Conservation (phyloP, 2,329 filamentous ascomycete species). For the Neopestalotiopsis sp. region DNA sequence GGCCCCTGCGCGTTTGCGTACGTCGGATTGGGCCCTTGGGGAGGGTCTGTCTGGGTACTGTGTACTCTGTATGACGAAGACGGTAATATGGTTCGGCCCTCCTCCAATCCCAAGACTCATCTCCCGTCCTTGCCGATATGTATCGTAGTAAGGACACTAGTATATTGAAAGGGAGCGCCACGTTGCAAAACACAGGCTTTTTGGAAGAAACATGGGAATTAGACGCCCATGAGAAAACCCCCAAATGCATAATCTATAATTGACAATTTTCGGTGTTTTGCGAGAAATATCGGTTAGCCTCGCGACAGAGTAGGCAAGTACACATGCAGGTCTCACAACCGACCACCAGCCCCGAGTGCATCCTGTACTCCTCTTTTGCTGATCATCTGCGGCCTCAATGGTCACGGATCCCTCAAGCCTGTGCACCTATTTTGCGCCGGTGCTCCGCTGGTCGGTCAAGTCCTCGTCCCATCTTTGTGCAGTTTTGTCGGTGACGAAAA, state of each 20-base stretch:
- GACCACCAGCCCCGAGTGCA: background rate
- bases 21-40: background rate
- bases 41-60: background rate
- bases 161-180: background rate
- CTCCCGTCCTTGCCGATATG: constrained; percentile 6
- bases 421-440: background rate
- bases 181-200: background rate
- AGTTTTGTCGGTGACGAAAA: background rate
- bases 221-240: too few species aligned
- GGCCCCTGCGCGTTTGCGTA: background rate
- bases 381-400: background rate
- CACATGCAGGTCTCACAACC: background rate
- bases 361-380: background rate
- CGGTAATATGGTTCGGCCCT: constrained; percentile 8
- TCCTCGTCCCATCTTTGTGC: background rate
- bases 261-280: too few species aligned
- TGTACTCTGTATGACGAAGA: background rate
- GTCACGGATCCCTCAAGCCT: background rate
- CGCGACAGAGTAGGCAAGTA: background rate
- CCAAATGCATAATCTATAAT: too few species aligned
- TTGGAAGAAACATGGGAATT: too few species aligned
- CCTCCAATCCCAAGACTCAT: constrained; percentile 13
- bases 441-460: background rate
- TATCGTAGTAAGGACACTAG: background rate
- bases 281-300: too few species aligned